A percentile compares a stretch with the other conserved stretches of the same genome.
phyloP scores from a whole-genome alignment of 495 filamentous ascomycete genomes.

The Schizothecium vesticola region DNA sequence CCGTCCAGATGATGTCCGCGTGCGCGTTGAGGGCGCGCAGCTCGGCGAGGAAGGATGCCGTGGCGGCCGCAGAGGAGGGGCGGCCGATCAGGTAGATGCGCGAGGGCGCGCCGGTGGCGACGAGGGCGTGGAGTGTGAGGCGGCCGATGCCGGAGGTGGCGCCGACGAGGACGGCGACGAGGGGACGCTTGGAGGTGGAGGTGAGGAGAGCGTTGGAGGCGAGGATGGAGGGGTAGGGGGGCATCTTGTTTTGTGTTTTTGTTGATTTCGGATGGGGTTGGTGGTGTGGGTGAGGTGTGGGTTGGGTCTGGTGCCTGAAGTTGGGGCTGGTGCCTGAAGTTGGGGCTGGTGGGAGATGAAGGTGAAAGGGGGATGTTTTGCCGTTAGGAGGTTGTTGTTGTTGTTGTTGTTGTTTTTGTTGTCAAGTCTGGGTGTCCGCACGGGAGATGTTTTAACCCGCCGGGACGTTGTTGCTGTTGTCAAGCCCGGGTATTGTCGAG shows the following conservation, averaged over 20 bases:
- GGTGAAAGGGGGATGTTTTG: not conserved
- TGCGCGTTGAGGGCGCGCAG: not conserved
- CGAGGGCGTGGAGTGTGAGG: slow-evolving; percentile 4
- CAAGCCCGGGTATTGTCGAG: not conserved
- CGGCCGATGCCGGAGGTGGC: slow-evolving; percentile 5
- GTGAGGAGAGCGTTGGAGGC: slow-evolving; percentile 9
- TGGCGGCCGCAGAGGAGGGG: not conserved
- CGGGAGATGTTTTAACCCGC: not conserved
- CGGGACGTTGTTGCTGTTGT: not conserved
- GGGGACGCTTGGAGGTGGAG: not conserved
- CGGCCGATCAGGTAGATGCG: slow-evolving; percentile 11
- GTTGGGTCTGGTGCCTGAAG: not conserved
- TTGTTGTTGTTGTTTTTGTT: too few relatives aligned
- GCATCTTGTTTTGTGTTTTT: slow-evolving; percentile 1
- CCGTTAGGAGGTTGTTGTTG: too few relatives aligned
- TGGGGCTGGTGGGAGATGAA: not conserved
- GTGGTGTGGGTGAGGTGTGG: not conserved
- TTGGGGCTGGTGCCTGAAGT: not conserved
- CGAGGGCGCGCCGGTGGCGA: slow-evolving; percentile 1
- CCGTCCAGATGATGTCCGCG: slow-evolving; percentile 1
- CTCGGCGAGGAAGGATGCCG: not conserved
- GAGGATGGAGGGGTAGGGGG: not conserved
- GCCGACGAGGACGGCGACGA: slow-evolving; percentile 5
- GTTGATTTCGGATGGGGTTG: too few relatives aligned
- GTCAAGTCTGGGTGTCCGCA: too few relatives aligned